phyloP scores from a whole-genome alignment of 306 rosid species.

The Inga oerstediana region DNA sequence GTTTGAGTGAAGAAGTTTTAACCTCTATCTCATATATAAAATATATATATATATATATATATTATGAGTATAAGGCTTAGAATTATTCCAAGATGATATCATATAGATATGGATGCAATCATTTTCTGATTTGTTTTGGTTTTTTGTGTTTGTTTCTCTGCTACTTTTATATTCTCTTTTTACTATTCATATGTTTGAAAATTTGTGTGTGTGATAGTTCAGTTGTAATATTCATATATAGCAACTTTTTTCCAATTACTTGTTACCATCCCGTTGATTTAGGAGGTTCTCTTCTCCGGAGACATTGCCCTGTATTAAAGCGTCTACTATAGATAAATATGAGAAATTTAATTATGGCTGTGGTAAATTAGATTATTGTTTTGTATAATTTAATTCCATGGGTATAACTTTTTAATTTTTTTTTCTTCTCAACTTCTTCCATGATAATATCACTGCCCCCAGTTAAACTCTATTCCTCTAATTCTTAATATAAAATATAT shows the following conservation, averaged over 20 bases:
- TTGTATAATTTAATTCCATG: not conserved
- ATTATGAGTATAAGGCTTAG: slow-evolving; percentile 7
- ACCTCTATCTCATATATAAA: not conserved
- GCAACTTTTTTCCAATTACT: not conserved
- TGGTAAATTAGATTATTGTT: not conserved
- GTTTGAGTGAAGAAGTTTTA: not conserved
- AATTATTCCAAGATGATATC: slow-evolving; percentile 7
- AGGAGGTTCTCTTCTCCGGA: not conserved
- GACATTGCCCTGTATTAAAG: not conserved
- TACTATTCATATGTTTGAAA: not conserved
- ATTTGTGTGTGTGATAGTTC: not conserved
- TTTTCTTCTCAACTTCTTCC: not conserved
- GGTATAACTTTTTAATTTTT: no score
- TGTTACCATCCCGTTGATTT: not conserved
- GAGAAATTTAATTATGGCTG: not conserved
- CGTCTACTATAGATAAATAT: not conserved
- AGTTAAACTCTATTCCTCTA: no score
- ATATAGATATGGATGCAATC: not conserved
- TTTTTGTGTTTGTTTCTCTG: slow-evolving; percentile 3
- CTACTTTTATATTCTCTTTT: slow-evolving; percentile 1
- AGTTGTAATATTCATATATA: not conserved
- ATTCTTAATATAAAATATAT: no score
- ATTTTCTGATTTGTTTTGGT: not conserved
- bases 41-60: not conserved
- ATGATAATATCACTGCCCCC: not conserved